Base-by-base conservation (phyloP, 768 basidiomycete species). In the Butyriboletus loyo region DNA sequence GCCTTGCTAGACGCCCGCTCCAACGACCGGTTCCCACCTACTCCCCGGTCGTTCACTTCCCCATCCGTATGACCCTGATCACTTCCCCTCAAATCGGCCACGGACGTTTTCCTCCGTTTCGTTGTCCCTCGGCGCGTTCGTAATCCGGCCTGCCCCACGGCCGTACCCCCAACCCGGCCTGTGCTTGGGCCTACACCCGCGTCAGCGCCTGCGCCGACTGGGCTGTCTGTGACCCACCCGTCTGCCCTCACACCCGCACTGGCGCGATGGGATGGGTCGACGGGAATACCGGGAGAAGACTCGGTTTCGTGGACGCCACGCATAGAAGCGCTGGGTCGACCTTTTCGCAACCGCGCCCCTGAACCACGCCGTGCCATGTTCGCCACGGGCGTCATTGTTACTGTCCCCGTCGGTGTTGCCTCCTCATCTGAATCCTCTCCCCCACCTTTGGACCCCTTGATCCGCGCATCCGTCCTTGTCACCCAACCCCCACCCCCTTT, bases 11-110 rank as follows among this genome's bases (percentile, higher is more conserved):
- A n/a, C 10, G 0, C 44, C 1, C 17, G 55, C 27, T 37, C 28
- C 31, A 46, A 15, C 22, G 46, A 28, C 21, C 11, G 31, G 31
- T 19, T 30, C 7, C 8, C 42, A 22, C 8, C n/a, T 13, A 15
- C 19, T 2, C 5, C 15, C 15, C 43, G 28, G 21, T 35, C 50
- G 9, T 38, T 59, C 39, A 58, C 31, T 25, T 68, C 68, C 0
- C 61, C 64, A 45, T 68, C 66, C 17, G 68, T 66, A 39, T 70
- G 61, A 4, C 66, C 66, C 6, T 60, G 63, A 8, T 66, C 61
- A 13, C 41, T 51, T 9, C 68, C 66, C 46, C 58, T 61, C 51
- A 68, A 17, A 15, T 68, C 62, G 0, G 66, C 61, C 38, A 70
- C 56, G 4, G 61, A 65, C 8, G 44, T 55, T 25, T 57, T 69